A percentile compares a stretch with the other conserved stretches of the same genome.
Conservation (phyloP, 2,329 filamentous ascomycete genomes). For the Helicocarpus griseus region DNA sequence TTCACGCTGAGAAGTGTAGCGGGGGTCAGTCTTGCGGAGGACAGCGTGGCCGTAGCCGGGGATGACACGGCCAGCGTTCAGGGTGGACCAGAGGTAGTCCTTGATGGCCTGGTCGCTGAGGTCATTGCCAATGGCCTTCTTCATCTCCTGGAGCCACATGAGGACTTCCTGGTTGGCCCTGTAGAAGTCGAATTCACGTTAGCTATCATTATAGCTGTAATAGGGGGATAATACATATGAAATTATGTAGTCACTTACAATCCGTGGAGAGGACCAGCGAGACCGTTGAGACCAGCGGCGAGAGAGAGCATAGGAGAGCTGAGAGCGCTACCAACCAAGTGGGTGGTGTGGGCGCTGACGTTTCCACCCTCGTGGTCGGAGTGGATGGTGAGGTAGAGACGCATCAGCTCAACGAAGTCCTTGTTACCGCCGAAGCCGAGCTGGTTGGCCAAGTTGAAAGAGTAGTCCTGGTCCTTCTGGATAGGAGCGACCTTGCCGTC, state of each 20-base stretch:
- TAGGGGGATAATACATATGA: neutral
- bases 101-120: constrained; percentile 94
- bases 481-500: constrained; percentile 93
- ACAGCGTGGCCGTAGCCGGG: constrained; percentile 98
- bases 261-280: constrained; percentile 95
- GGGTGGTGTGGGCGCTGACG: constrained; percentile 95
- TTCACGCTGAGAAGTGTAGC: constrained; percentile 95
- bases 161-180: constrained; percentile 97
- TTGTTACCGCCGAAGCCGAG: constrained; percentile 90
- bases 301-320: constrained; percentile 97
- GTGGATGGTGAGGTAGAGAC: constrained; percentile 99
- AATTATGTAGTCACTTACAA: constrained; percentile 42
- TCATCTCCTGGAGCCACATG: constrained; percentile 99
- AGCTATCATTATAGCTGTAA: neutral
- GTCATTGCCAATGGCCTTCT: constrained; percentile 86
- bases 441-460: constrained; percentile 99
- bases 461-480: constrained; percentile 99
- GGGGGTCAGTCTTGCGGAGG: constrained; percentile 98
- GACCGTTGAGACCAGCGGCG: constrained; percentile 92
- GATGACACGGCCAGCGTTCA: constrained; percentile 91
- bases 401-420: constrained; percentile 97
- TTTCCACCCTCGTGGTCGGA: constrained; percentile 99
- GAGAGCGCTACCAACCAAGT: constrained; percentile 91
- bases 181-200: neutral
- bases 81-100: constrained; percentile 96